Percentiles rank a stretch among this genome's conserved stretches.
These are phyloP conservation scores for Tetracladium marchalianum DNA, from an alignment of 495 filamentous ascomycete genomes.

Conservation along the genomic window DNA sequence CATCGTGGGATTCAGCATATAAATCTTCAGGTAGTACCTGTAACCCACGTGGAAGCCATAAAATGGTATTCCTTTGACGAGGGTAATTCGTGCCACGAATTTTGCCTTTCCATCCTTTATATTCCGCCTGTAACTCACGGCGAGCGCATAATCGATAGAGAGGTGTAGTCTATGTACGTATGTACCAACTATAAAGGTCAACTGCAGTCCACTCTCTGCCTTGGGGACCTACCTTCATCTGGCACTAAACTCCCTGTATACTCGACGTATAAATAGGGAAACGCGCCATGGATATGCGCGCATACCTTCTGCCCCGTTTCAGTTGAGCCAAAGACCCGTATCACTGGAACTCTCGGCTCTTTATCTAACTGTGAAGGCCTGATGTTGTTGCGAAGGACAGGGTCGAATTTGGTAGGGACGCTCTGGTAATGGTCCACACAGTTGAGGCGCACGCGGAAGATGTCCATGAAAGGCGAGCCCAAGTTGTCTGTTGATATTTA, in stretches of 20 bases:
- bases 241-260: conserved; percentile 62
- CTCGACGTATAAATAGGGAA: conserved; percentile 88
- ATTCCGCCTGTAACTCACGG: conserved; percentile 70
- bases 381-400: conserved; percentile 53
- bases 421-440: conserved; percentile 91
- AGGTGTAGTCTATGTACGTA: conserved; percentile 65
- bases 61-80: conserved; percentile 91
- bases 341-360: conserved; percentile 69
- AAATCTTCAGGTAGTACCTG: conserved; percentile 84
- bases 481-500: not conserved
- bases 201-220: not conserved
- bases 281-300: conserved; percentile 90
- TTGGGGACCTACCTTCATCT: conserved; percentile 46
- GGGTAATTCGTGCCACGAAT: conserved; percentile 80
- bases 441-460: conserved; percentile 81
- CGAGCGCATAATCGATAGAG: conserved; percentile 79
- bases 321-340: conserved; percentile 86
- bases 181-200: conserved; percentile 43
- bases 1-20: conserved; percentile 73
- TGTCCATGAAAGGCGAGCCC: conserved; percentile 35
- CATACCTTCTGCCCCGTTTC: conserved; percentile 95
- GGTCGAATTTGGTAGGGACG: conserved; percentile 70
- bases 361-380: conserved; percentile 38
- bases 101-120: conserved; percentile 51
- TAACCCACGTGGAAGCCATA: conserved; percentile 94